A percentile compares a stretch with the other conserved stretches of the same genome.
Conservation (phyloP, 2,329 filamentous ascomycete genomes). For the Penicillium thymicola region DNA sequence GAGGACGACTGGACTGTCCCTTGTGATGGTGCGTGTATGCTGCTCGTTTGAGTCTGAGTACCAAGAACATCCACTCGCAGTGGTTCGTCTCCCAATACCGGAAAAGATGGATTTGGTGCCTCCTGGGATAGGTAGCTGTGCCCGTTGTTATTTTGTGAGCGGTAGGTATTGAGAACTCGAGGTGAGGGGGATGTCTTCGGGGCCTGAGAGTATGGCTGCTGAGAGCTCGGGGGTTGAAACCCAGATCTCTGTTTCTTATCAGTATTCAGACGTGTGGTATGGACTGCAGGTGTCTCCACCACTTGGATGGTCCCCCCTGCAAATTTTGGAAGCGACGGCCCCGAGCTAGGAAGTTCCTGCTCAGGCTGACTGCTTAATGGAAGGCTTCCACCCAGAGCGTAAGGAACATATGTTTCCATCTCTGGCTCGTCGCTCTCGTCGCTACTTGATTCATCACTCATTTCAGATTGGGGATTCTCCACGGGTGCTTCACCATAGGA, state of each 20-base stretch:
- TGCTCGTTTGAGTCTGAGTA: constrained; percentile 26
- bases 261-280: constrained; percentile 8
- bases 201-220: constrained; percentile 20
- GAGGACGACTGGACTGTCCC: constrained; percentile 15
- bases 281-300: constrained; percentile 27
- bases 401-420: constrained; percentile 37
- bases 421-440: constrained; percentile 32
- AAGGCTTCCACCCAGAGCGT: constrained; percentile 24
- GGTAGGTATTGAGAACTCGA: constrained; percentile 34
- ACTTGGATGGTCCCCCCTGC: constrained; percentile 30
- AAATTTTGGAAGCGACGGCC: constrained; percentile 18
- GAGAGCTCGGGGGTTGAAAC: not conserved
- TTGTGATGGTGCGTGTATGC: constrained; percentile 15
- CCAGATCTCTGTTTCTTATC: not conserved
- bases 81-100: not conserved
- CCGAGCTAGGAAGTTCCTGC: constrained; percentile 22
- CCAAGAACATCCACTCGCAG: constrained; percentile 18
- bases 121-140: constrained; percentile 18
- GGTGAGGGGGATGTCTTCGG: constrained; percentile 35
- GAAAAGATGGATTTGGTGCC: constrained; percentile 8
- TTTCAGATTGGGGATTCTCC: not conserved
- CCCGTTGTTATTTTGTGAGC: constrained; percentile 20
- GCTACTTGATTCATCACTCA: constrained; percentile 12
- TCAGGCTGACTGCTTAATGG: constrained; percentile 26
- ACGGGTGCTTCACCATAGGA: not conserved